These are phyloP conservation scores for Peronospora belbahrii DNA, from an alignment of 352 stramenopile genomes.

Conservation along the genomic window DNA sequence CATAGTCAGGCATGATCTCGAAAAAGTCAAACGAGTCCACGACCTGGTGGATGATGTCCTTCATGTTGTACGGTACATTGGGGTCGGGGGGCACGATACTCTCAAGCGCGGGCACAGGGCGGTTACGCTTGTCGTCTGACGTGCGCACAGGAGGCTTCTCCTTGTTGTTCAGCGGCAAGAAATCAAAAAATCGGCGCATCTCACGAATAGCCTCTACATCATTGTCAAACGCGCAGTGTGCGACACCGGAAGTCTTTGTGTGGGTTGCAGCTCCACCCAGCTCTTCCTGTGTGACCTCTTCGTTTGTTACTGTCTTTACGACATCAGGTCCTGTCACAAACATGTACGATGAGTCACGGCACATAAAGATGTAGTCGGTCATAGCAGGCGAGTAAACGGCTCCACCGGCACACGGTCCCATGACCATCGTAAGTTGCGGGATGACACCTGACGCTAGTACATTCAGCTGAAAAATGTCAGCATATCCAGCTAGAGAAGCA, in stretches of 20 bases:
- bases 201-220: slow-evolving; percentile 92
- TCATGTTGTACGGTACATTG: slow-evolving; percentile 98
- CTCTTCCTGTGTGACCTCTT: slow-evolving; percentile 92
- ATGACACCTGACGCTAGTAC: slow-evolving; percentile 91
- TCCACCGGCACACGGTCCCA: slow-evolving; percentile 95
- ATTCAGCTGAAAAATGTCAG: slow-evolving; percentile 98
- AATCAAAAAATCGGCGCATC: slow-evolving; percentile 93
- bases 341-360: slow-evolving; percentile 95
- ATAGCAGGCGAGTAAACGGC: slow-evolving; percentile 95
- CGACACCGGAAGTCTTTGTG: slow-evolving; percentile 92
- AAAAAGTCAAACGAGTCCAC: slow-evolving; percentile 95
- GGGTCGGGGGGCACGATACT: slow-evolving; percentile 94
- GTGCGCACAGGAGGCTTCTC: slow-evolving; percentile 67
- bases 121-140: slow-evolving; percentile 86
- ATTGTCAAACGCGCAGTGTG: slow-evolving; percentile 94
- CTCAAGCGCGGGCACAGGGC: slow-evolving; percentile 81
- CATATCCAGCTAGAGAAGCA: slow-evolving; percentile 95
- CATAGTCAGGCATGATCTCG: slow-evolving; percentile 95
- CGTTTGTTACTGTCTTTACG: slow-evolving; percentile 97
- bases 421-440: slow-evolving; percentile 96
- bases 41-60: slow-evolving; percentile 91
- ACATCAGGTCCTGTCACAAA: slow-evolving; percentile 98
- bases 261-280: slow-evolving; percentile 93
- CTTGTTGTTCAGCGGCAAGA: slow-evolving; percentile 92
- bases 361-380: slow-evolving; percentile 99